Base-by-base conservation (phyloP, 257 asterid species). In the Fraxinus cuspidata region DNA sequence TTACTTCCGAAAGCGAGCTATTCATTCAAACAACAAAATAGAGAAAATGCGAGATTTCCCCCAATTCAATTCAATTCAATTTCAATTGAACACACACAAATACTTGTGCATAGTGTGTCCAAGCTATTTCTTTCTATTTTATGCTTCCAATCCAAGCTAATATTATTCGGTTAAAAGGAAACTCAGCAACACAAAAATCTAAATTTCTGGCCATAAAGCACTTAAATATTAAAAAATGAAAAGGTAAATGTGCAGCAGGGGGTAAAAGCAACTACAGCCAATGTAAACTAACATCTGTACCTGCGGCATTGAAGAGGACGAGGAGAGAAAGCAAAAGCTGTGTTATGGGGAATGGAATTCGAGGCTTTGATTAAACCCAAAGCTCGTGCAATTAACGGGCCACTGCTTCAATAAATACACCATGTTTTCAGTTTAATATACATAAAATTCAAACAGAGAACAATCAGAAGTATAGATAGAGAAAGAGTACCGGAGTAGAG, bases 271-370 rank as follows among this genome's bases (percentile, higher is more conserved):
- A 63, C 34, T 63, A n/a, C 6, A 16, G 65, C 25, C 12, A 56
- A 19, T 56, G 3, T 37, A 7, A 9, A 44, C 40, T 15, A 60
- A 27, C 23, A 28, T 5, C 3, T 34, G 70, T 73, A 93, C 97
- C 98, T 87, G 80, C 83, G 89, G 81, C 76, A 87, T 1, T 80
- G 84, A 81, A 81, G 83, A 63, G 87, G 81, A 51, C 76, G 85
- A 84, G 74, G 83, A 70, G 78, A 74, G 37, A 80, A 53, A 0
- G 89, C 77, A 58, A 72, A 72, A 73, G 40, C 72, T 37, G 81
- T 68, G 69, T 51, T 69, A 25, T 67, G 82, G 16, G 79, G 74
- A 69, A 78, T 29, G 34, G 67, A 78, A 83, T 85, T 89, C 32
- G 91, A 83, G 35, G 85, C 66, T 77, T 77, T 89, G 77, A 87